phyloP scores from a whole-genome alignment of 768 basidiomycete species.

The Mycena rosella region DNA sequence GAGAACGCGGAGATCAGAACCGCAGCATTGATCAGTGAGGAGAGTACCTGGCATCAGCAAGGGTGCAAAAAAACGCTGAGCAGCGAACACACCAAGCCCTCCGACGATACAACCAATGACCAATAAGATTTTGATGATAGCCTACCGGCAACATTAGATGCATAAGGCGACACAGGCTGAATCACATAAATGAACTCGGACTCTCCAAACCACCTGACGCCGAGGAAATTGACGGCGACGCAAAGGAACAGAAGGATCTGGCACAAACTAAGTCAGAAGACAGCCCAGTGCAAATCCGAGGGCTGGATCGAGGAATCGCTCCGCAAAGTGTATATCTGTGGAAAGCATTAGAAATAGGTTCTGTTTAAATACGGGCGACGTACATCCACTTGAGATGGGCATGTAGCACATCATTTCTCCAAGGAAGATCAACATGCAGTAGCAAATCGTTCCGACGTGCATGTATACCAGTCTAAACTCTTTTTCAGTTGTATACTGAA shows the following conservation, averaged over 20 bases:
- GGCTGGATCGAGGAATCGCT: constrained; percentile 65
- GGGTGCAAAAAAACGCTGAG: not conserved
- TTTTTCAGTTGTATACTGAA: not conserved
- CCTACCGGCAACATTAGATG: constrained; percentile 9
- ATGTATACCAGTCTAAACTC: constrained; percentile 59
- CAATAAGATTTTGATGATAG: constrained; percentile 59
- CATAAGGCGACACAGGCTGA: constrained; percentile 34
- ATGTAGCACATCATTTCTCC: constrained; percentile 51
- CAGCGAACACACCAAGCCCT: constrained; percentile 35
- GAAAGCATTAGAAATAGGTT: no score
- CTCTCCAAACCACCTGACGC: constrained; percentile 64
- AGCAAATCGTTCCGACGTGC: constrained; percentile 54
- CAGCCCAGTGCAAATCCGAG: constrained; percentile 59
- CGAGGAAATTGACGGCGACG: constrained; percentile 53
- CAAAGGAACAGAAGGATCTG: constrained; percentile 42
- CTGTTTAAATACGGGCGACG: not conserved
- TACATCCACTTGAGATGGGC: constrained; percentile 36
- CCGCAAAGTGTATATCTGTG: constrained; percentile 68
- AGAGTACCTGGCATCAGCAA: constrained; percentile 35
- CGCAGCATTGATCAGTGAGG: constrained; percentile 65
- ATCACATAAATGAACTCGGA: constrained; percentile 69
- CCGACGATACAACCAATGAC: constrained; percentile 51
- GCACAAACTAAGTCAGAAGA: no score
- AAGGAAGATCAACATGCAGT: constrained; percentile 50
- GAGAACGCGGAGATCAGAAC: constrained; percentile 73